Evolutionary conservation across 352 stramenopile species (phyloP).

Genomic region (Phytophthora macrochlamydospora): DNA sequence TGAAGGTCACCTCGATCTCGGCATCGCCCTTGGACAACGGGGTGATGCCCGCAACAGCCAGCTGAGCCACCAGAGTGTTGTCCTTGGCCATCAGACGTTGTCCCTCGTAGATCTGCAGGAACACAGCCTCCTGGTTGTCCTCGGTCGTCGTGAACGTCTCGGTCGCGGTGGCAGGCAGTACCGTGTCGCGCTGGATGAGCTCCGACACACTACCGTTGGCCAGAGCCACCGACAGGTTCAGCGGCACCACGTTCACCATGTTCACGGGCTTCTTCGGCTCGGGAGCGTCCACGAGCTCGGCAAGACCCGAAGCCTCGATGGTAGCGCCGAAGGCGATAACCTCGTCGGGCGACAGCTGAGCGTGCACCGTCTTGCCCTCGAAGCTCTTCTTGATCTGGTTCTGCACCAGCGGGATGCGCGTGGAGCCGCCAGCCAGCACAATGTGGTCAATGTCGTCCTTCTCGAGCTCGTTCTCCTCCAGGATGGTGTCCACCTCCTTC

Average conservation of each 20-base stretch:
- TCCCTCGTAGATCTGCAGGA: slow-evolving; percentile 95
- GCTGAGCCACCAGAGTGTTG: slow-evolving; percentile 93
- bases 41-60: slow-evolving; percentile 91
- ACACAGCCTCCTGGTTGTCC: slow-evolving; percentile 92
- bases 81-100: slow-evolving; percentile 97
- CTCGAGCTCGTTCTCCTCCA: slow-evolving; percentile 77
- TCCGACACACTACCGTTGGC: slow-evolving; percentile 92
- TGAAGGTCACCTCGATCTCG: slow-evolving; percentile 94
- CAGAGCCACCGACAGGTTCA: slow-evolving; percentile 92
- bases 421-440: slow-evolving; percentile 96
- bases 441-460: slow-evolving; percentile 95
- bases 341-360: slow-evolving; percentile 91
- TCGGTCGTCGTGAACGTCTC: slow-evolving; percentile 91
- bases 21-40: slow-evolving; percentile 89
- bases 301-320: slow-evolving; percentile 75
- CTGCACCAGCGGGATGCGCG: slow-evolving; percentile 97
- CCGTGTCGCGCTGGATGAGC: slow-evolving; percentile 91
- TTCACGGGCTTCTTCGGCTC: slow-evolving; percentile 68
- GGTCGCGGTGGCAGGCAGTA: slow-evolving; percentile 83
- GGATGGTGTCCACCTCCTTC: slow-evolving; percentile 88
- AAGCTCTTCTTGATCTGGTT: slow-evolving; percentile 85
- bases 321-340: slow-evolving; percentile 91
- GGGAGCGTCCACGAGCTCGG: slow-evolving; percentile 70
- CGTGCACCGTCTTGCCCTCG: slow-evolving; percentile 79
- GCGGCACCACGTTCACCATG: slow-evolving; percentile 92